A percentile compares a stretch with the other conserved stretches of the same genome.
Evolutionary conservation across 1,284 basidiomycete genomes (phyloP).

Genomic region (Neolentinus lepideus): DNA sequence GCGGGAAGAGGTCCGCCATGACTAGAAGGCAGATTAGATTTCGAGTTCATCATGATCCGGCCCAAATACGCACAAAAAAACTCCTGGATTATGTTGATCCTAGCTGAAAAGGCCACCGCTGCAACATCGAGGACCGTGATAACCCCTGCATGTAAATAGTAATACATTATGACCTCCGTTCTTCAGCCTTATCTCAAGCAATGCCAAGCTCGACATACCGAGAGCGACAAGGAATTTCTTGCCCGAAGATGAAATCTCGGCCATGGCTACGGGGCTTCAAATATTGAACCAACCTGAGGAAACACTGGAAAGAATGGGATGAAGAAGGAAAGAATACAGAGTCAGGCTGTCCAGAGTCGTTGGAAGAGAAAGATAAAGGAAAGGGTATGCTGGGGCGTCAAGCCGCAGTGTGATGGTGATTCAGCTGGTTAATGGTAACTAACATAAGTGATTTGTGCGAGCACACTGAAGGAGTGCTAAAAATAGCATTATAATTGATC

Average conservation of each 20-base stretch:
- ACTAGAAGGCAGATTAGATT: slow-evolving; percentile 22
- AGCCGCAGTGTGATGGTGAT: neutral
- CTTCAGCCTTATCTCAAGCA: neutral
- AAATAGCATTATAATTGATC: neutral
- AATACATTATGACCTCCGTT: neutral
- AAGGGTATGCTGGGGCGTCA: neutral
- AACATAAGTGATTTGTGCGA: neutral
- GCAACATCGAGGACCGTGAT: neutral
- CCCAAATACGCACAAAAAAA: slow-evolving; percentile 44
- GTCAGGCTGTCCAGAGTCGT: neutral
- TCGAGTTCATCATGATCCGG: too few species aligned
- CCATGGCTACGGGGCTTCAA: neutral
- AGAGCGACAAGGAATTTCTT: neutral
- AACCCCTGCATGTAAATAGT: neutral
- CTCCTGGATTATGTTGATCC: slow-evolving; percentile 49
- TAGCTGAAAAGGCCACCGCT: slow-evolving; percentile 32
- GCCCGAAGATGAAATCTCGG: neutral
- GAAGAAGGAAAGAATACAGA: neutral
- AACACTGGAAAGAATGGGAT: neutral
- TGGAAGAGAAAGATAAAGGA: neutral
- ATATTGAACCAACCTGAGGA: too few species aligned
- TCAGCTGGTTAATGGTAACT: neutral
- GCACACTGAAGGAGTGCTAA: neutral
- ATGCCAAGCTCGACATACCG: neutral
- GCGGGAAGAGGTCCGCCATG: slow-evolving; percentile 50